Percentiles rank a stretch among this genome's conserved stretches.
Conservation (phyloP, 192 early-diverging fungal species). For the Globomyces pollinis-pini region DNA sequence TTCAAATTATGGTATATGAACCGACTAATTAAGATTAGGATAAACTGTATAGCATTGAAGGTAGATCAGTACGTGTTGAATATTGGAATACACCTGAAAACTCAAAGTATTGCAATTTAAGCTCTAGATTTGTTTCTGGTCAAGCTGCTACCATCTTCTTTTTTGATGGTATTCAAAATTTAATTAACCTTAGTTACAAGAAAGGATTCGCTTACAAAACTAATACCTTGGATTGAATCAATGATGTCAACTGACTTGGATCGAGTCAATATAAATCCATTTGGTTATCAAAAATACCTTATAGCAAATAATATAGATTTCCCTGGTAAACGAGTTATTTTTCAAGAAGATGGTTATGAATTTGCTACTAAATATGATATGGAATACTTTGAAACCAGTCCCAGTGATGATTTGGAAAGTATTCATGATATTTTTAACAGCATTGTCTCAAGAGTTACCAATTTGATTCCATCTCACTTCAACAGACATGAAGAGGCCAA, state of each 20-base stretch:
- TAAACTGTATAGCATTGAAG: background rate
- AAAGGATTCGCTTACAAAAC: background rate
- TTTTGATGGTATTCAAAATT: background rate
- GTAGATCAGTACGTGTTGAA: background rate
- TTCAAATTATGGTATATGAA: background rate
- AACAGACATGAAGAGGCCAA: background rate
- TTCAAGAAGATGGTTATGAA: slow-evolving; percentile 2
- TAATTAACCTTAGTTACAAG: background rate
- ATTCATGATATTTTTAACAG: slow-evolving; percentile 6
- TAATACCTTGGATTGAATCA: slow-evolving; percentile 4
- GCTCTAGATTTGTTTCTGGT: slow-evolving; percentile 2
- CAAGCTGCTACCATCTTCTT: slow-evolving; percentile 2
- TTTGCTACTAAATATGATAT: background rate
- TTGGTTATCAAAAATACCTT: background rate
- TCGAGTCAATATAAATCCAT: background rate
- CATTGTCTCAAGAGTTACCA: background rate
- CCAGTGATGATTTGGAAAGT: background rate
- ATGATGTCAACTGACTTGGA: background rate
- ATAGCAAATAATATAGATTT: slow-evolving; percentile 8
- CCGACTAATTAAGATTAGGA: background rate
- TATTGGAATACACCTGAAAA: slow-evolving; percentile 8
- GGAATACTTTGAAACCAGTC: slow-evolving; percentile 8
- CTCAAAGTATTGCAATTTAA: background rate
- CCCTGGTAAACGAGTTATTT: slow-evolving; percentile 3
- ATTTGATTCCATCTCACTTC: background rate